Evolutionary conservation across 306 rosid genomes (phyloP).

Genomic region (Rosa persica): DNA sequence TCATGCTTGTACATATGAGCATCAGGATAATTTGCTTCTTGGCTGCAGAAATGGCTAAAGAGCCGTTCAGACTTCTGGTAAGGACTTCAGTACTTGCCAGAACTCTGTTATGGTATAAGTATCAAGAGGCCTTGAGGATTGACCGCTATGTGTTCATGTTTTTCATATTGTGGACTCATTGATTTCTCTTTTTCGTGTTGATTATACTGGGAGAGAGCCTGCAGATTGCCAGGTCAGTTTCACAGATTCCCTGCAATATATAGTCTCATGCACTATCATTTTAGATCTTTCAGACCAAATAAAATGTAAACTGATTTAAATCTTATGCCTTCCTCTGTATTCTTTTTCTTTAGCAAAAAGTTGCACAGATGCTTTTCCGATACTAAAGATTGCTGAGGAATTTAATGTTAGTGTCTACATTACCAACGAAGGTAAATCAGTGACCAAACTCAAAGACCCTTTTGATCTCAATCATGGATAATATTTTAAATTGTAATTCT

Average conservation of each 20-base stretch:
- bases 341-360: conserved; percentile 43
- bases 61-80: conserved; percentile 96
- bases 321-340: too few species aligned
- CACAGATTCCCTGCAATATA: not conserved
- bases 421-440: conserved; percentile 82
- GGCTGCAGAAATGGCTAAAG: conserved; percentile 98
- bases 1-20: conserved; percentile 97
- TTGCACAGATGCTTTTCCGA: conserved; percentile 94
- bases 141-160: conserved; percentile 13
- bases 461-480: not conserved
- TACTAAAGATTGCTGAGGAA: conserved; percentile 89
- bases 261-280: too few species aligned
- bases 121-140: conserved; percentile 7
- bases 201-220: conserved; percentile 88
- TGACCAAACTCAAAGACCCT: not conserved
- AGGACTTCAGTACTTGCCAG: conserved; percentile 22
- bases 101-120: conserved; percentile 9
- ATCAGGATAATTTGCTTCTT: conserved; percentile 80
- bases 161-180: conserved; percentile 85
- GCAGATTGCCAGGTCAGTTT: conserved; percentile 90
- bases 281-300: too few species aligned
- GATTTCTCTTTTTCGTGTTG: conserved; percentile 89
- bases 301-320: too few species aligned
- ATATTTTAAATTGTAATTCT: too few species aligned
- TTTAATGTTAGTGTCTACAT: conserved; percentile 85